Evolutionary conservation across 345 rosid species (phyloP).

Genomic region (Pistacia vera): DNA sequence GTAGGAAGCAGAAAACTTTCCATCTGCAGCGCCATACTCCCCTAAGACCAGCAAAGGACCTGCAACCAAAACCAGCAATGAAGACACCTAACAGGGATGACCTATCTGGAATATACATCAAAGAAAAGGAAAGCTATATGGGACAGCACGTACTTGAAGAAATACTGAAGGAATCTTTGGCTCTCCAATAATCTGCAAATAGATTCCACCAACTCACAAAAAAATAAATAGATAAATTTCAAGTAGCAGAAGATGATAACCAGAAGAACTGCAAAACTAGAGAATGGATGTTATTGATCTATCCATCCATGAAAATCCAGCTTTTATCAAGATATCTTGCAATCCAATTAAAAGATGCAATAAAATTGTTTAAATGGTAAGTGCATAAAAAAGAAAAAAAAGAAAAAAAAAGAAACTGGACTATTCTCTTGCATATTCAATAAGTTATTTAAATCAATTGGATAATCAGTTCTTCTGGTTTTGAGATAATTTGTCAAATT

Average conservation of each 20-base stretch:
- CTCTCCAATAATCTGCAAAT: slow-evolving; percentile 81
- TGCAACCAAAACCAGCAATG: too few relatives aligned
- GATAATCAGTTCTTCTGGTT: neutral
- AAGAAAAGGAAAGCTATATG: neutral
- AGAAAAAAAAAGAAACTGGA: neutral
- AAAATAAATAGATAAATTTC: slow-evolving; percentile 11
- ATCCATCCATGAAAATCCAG: neutral
- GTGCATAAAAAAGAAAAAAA: neutral
- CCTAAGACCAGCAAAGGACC: too few relatives aligned
- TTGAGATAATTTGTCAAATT: neutral
- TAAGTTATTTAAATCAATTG: neutral
- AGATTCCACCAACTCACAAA: slow-evolving; percentile 78
- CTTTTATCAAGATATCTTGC: neutral
- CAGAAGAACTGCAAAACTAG: neutral
- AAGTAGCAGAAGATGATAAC: neutral
- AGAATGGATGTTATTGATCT: neutral
- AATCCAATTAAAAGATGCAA: neutral
- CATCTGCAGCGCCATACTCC: too few relatives aligned
- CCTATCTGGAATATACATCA: too few relatives aligned
- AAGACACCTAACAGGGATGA: too few relatives aligned
- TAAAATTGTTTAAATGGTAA: neutral
- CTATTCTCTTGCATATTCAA: too few relatives aligned
- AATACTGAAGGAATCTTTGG: slow-evolving; percentile 97
- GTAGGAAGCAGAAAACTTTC: too few relatives aligned
- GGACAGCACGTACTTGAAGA: slow-evolving; percentile 65